A percentile compares a stretch with the other conserved stretches of the same genome.
Evolutionary conservation across 2,329 filamentous ascomycete species (phyloP).

Genomic region (Ceratocystis alfenasii): DNA sequence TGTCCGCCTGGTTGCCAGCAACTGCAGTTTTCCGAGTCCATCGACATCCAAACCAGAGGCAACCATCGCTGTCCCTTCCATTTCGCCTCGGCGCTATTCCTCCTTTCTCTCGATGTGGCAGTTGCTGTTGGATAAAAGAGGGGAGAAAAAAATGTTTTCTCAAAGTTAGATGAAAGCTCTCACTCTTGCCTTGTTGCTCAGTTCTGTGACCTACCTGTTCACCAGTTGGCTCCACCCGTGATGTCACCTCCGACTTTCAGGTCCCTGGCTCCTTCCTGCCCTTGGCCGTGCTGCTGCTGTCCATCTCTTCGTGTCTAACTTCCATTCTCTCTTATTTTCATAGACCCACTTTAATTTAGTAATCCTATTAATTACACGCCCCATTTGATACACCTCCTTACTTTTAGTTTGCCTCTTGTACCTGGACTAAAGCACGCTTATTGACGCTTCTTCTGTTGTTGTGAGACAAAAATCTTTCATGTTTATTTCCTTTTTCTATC

Average conservation of each 20-base stretch:
- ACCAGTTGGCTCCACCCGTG: slow-evolving; percentile 2
- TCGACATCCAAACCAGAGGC: neutral
- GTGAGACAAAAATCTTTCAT: neutral
- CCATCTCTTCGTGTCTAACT: neutral
- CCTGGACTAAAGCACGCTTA: neutral
- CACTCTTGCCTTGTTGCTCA: neutral
- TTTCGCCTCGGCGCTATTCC: slow-evolving; percentile 3
- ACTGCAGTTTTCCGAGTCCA: neutral
- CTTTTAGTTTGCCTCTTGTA: slow-evolving; percentile 4
- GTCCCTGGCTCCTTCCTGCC: slow-evolving; percentile 1
- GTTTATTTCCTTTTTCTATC: neutral
- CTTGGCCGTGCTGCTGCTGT: neutral
- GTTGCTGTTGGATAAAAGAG: neutral
- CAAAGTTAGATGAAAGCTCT: neutral
- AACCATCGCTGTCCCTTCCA: neutral
- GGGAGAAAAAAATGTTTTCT: neutral
- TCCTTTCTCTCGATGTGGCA: neutral
- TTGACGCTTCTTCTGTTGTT: neutral
- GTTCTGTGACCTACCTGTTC: neutral
- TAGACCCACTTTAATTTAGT: neutral
- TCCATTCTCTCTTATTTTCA: slow-evolving; percentile 5
- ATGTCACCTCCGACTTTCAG: neutral
- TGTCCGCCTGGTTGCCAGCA: neutral
- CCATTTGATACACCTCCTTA: neutral
- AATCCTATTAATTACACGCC: neutral